These are phyloP conservation scores for Fusarium hainanense DNA, from an alignment of 2,329 filamentous ascomycete genomes.

Conservation along the genomic window DNA sequence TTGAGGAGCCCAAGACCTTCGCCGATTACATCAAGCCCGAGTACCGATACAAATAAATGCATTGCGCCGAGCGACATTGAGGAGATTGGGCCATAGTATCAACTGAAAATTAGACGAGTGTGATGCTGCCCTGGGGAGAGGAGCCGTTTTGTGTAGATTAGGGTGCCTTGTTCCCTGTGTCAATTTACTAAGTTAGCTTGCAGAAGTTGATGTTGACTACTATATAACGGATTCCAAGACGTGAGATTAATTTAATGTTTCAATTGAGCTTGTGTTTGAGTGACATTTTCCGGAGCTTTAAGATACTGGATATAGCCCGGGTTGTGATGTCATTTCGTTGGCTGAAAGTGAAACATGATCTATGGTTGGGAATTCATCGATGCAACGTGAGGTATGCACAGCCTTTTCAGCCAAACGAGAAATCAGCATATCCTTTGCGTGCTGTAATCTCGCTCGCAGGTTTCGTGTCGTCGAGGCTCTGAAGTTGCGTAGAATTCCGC, in stretches of 20 bases:
- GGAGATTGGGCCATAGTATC: conserved; percentile 38
- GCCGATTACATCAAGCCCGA: conserved; percentile 95
- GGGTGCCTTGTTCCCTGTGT: conserved; percentile 51
- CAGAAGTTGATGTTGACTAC: conserved; percentile 46
- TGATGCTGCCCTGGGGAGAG: conserved; percentile 41
- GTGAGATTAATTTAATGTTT: background rate
- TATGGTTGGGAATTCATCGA: background rate
- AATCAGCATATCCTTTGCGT: background rate
- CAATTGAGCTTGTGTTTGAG: conserved; percentile 3
- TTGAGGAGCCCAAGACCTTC: conserved; percentile 93
- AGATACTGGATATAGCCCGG: background rate
- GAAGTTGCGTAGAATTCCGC: background rate
- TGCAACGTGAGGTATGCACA: background rate
- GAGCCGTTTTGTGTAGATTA: conserved; percentile 56
- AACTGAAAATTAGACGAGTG: conserved; percentile 42
- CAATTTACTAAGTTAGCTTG: conserved; percentile 50
- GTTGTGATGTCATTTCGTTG: conserved; percentile 35
- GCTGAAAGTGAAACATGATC: conserved; percentile 4
- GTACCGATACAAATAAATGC: conserved; percentile 77
- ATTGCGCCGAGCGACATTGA: conserved; percentile 35
- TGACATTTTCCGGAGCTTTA: background rate
- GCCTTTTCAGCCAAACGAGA: background rate
- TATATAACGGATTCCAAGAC: conserved; percentile 9
- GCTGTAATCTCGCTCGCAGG: background rate
- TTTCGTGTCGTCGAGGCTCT: background rate